Conservation (phyloP, 495 filamentous ascomycete genomes). For the Xylaria longipes region DNA sequence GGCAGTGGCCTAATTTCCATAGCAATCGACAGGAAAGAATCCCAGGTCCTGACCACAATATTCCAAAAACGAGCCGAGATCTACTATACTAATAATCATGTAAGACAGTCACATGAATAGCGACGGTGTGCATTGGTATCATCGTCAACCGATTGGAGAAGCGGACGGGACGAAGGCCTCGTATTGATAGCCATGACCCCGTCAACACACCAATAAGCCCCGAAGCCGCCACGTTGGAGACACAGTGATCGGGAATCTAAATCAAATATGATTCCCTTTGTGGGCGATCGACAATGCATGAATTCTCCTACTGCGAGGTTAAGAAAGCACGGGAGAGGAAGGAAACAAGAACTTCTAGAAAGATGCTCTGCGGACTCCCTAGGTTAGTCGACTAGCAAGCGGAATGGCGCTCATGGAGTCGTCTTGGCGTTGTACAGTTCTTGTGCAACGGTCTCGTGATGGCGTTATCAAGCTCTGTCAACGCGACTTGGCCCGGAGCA, state of each 20-base stretch:
- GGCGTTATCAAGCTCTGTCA: conserved; percentile 24
- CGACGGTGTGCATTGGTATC: neutral
- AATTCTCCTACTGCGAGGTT: neutral
- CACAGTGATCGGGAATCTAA: neutral
- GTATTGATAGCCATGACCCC: neutral
- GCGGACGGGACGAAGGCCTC: neutral
- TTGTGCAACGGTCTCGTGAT: conserved; percentile 13
- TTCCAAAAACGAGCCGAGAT: neutral
- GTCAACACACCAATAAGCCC: neutral
- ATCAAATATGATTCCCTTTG: neutral
- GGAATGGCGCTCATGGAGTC: neutral
- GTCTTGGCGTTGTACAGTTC: conserved; percentile 2
- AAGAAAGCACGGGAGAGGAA: neutral
- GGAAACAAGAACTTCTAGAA: conserved; percentile 24
- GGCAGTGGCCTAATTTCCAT: neutral
- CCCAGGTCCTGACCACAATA: neutral
- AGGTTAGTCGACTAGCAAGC: neutral
- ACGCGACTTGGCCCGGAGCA: conserved; percentile 7
- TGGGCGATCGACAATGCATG: neutral
- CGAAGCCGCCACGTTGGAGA: neutral
- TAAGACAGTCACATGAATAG: neutral
- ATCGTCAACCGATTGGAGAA: neutral
- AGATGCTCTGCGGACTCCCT: neutral
- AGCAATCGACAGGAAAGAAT: neutral
- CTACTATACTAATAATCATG: neutral